A percentile compares a stretch with the other conserved stretches of the same genome.
Evolutionary conservation across 345 rosid genomes (phyloP).

Genomic region (Trapa incisa): DNA sequence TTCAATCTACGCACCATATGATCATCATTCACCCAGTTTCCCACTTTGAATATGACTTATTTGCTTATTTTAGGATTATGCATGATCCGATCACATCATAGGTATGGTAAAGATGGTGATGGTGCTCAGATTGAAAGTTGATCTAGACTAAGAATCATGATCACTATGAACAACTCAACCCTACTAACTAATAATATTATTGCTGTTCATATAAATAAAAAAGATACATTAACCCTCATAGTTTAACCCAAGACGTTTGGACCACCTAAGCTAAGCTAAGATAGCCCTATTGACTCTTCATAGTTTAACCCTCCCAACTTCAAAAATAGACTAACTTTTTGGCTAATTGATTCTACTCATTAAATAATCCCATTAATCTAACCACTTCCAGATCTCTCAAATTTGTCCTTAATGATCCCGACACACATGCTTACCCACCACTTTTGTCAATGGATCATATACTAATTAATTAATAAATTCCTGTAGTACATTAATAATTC

Average conservation of each 20-base stretch:
- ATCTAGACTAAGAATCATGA: too few relatives aligned
- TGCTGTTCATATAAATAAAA: too few relatives aligned
- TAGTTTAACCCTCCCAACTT: background rate
- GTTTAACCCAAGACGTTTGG: background rate
- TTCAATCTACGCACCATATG: too few relatives aligned
- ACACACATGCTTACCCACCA: background rate
- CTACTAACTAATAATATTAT: background rate
- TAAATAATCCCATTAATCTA: background rate
- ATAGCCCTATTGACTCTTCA: background rate
- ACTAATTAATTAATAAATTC: background rate
- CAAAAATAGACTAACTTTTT: background rate
- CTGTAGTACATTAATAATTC: too few relatives aligned
- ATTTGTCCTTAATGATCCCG: background rate
- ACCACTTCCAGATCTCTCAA: conserved; percentile 1
- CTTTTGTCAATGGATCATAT: background rate
- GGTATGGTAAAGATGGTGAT: too few relatives aligned
- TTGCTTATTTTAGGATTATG: too few relatives aligned
- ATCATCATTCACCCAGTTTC: too few relatives aligned
- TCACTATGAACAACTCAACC: background rate
- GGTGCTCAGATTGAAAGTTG: too few relatives aligned
- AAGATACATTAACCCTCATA: too few relatives aligned
- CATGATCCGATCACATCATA: too few relatives aligned
- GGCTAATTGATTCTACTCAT: background rate
- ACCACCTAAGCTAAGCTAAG: background rate
- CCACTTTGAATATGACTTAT: too few relatives aligned